Evolutionary conservation across 352 stramenopile species (phyloP).

Genomic region (Globisporangium acanthophoron): DNA sequence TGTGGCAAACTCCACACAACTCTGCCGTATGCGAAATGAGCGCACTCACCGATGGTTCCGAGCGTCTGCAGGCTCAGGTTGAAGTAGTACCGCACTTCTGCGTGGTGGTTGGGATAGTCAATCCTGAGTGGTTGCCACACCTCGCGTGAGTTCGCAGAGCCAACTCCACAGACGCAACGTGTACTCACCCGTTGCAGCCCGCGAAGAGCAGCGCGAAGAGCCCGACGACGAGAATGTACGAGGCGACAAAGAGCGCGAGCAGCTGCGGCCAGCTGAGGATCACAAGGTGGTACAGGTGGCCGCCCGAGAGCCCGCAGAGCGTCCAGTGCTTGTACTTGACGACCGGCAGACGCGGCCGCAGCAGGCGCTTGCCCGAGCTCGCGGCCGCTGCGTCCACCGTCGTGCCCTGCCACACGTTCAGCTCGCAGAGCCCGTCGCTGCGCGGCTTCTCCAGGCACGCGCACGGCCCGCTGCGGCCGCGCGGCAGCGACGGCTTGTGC

Average conservation of each 20-base stretch:
- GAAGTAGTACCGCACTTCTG: constrained; percentile 36
- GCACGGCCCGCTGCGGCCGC: constrained; percentile 12
- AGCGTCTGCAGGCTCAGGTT: constrained; percentile 62
- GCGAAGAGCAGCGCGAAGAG: constrained; percentile 45
- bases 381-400: constrained; percentile 27
- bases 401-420: constrained; percentile 54
- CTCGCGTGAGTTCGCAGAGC: neutral
- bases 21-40: no score
- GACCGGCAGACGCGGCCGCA: constrained; percentile 34
- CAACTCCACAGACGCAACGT: neutral
- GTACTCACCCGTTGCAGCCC: constrained; percentile 32
- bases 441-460: constrained; percentile 19
- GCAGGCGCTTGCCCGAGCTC: constrained; percentile 17
- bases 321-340: constrained; percentile 48
- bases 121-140: neutral
- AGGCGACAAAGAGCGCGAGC: constrained; percentile 36
- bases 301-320: constrained; percentile 30
- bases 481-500: constrained; percentile 10
- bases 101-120: constrained; percentile 6
- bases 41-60: constrained; percentile 36
- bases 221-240: constrained; percentile 40
- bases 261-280: constrained; percentile 37
- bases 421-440: constrained; percentile 37
- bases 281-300: constrained; percentile 44
- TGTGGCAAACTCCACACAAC: no score